Base-by-base conservation (phyloP, 495 filamentous ascomycete genomes). In the Polyplosphaeria fusca region DNA sequence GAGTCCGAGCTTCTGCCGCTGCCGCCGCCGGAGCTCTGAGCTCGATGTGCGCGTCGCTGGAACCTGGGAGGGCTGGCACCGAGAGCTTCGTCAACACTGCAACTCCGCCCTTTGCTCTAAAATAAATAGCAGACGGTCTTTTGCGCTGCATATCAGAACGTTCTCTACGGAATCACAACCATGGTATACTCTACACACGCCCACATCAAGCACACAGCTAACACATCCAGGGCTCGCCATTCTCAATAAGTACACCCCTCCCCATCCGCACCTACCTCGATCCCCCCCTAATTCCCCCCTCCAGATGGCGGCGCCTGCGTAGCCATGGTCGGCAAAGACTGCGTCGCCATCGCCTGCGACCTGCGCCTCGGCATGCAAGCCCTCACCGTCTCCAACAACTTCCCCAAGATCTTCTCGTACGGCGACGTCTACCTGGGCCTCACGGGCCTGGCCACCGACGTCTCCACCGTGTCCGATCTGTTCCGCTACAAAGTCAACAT, bases 401-500 rank as follows among this genome's bases (percentile, higher is more conserved):
- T 96, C 82, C 93, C 93, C 76, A 98, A 98, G 77, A 89, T 98
- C 81, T 97, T 97, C 85, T 82, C 86, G 72, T 96, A 95, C 80
- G 91, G 89, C 69, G 87, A 91, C 70, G 89, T 91, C 62, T 95
- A 95, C 74, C 86, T 98, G n/a, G 93, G 93, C 40, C 82, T 98
- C 39, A 97, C 94, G 3, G 93, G 93, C 25, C 86, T 98, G 20
- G 93, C 94, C 22, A 97, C 93, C 53, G 93, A 98, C 73, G 89
- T 98, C 37, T 82, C 82, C 28, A 96, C 94, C 57, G 93, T 98
- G 60, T 86, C 86, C 56, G 93, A 98, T 75, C 88, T 96, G 61
- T 93, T 98, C 81, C 90, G 93, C 67, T 96, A 93, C 81, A 98
- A 98, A 79, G 90, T 96, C 66, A 98, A 98, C 80, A 91, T 98